phyloP scores from a whole-genome alignment of 176 grass and related monocot species.

The Triticum turgidum region DNA sequence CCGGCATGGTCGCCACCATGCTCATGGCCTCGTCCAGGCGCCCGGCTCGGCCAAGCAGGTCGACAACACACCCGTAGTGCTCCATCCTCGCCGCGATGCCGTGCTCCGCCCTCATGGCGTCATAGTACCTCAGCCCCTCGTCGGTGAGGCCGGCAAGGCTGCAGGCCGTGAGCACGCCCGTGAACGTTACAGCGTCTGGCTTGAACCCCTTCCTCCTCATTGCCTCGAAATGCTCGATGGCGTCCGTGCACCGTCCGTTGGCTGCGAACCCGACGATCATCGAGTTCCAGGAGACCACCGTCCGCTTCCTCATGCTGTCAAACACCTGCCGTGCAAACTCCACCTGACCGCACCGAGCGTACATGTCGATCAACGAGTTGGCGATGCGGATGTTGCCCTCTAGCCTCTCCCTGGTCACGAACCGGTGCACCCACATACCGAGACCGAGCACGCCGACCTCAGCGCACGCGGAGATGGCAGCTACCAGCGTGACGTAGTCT shows the following conservation, averaged over 20 bases:
- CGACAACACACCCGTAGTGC: slow-evolving; percentile 74
- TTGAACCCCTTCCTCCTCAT: slow-evolving; percentile 58
- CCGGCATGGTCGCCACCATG: slow-evolving; percentile 44
- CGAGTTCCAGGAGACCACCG: slow-evolving; percentile 63
- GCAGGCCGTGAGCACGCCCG: slow-evolving; percentile 68
- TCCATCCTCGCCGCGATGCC: slow-evolving; percentile 48
- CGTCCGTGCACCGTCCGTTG: slow-evolving; percentile 44
- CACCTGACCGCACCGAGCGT: slow-evolving; percentile 54
- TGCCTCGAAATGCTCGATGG: slow-evolving; percentile 49
- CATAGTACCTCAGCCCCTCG: slow-evolving; percentile 47
- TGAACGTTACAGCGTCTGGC: slow-evolving; percentile 64
- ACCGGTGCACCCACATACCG: slow-evolving; percentile 69
- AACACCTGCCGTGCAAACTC: slow-evolving; percentile 61
- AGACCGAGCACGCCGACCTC: slow-evolving; percentile 53
- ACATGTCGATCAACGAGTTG: slow-evolving; percentile 72
- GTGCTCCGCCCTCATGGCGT: slow-evolving; percentile 41
- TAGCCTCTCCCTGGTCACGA: slow-evolving; percentile 16
- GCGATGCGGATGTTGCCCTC: slow-evolving; percentile 43
- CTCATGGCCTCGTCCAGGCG: slow-evolving; percentile 51
- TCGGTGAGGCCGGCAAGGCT: slow-evolving; percentile 54
- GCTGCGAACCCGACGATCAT: slow-evolving; percentile 53
- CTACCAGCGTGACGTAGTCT: slow-evolving; percentile 57
- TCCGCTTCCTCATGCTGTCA: slow-evolving; percentile 40
- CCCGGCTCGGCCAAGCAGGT: slow-evolving; percentile 63
- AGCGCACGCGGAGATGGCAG: slow-evolving; percentile 45